Evolutionary conservation across 1,284 basidiomycete species (phyloP), one percentile per base, ranked within the genome.

Genomic region (Ustilago lituana): DNA sequence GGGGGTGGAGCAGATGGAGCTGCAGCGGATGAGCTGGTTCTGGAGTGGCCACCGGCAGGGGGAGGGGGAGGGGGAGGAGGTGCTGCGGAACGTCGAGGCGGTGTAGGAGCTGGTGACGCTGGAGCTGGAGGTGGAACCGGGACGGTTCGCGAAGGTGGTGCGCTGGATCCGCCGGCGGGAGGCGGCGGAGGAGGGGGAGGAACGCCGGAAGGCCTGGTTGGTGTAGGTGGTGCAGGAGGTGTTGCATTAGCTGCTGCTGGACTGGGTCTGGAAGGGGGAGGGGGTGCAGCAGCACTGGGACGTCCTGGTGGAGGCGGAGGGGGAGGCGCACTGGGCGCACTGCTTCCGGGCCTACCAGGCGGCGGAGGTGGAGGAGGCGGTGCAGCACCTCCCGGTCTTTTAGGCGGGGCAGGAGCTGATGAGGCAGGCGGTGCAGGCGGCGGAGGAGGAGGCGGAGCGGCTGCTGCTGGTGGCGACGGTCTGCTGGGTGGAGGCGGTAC

Each of bases 31-130:
- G 43, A 70, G 46, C 9, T 24, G n/a, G 38, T 35, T 14, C 54
- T 41, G 19, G 52, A 70, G 69, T 80, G 66, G 72, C 48, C 54
- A 6, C 54, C 45, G 15, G 41, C 15, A 1, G 63, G 23, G 38
- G 64, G 60, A 4, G 57, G 83, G 76, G 79, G 82, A 11, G 93
- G 93, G 6, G 95, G 93, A 1, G 89, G 90, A 26, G 91, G 91
- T 20, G 87, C 89, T 63, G 93, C 96, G 88, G 86, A 88, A 1
- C 90, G 94, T 71, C 97, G 96, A 6, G 67, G 59, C 24, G 59
- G 55, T 20, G 53, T 59, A 3, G 71, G 53, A 35, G 51, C 66
- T 17, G 51, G 40, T 14, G 58, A 62, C 1, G 44, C 12, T 8
- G 61, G 46, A 11, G 62, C 57, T 2, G 58, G 46, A 12, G 62